Conservation (phyloP, 1,139 yeast genomes). For the Diutina mesorugosa region DNA sequence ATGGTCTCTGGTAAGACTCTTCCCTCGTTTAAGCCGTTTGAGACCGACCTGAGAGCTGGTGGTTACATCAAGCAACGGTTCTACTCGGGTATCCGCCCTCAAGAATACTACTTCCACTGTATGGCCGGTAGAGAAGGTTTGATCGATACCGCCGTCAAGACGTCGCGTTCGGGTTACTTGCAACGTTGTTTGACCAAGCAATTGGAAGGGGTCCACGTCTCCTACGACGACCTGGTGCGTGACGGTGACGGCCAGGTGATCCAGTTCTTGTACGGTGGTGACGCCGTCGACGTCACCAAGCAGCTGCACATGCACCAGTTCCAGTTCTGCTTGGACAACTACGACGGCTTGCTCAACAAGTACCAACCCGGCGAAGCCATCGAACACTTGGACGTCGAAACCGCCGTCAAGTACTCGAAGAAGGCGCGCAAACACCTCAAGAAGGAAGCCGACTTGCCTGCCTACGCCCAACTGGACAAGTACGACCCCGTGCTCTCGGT, state of each 20-base stretch:
- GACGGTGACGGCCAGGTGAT: slow-evolving; percentile 90
- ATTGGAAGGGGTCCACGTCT: slow-evolving; percentile 90
- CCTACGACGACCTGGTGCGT: slow-evolving; percentile 91
- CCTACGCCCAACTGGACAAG: slow-evolving; percentile 47
- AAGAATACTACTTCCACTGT: slow-evolving; percentile 98
- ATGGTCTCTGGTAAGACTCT: slow-evolving; percentile 98
- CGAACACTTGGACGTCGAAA: slow-evolving; percentile 67
- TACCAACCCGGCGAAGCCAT: slow-evolving; percentile 69
- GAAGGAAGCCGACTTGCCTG: slow-evolving; percentile 53
- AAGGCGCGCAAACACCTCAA: slow-evolving; percentile 65
- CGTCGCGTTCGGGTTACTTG: slow-evolving; percentile 95
- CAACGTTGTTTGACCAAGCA: slow-evolving; percentile 98
- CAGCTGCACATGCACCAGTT: slow-evolving; percentile 92
- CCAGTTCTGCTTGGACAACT: slow-evolving; percentile 85
- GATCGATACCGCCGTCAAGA: slow-evolving; percentile 98
- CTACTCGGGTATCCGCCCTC: slow-evolving; percentile 98
- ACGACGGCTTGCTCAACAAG: slow-evolving; percentile 72
- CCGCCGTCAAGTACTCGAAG: slow-evolving; percentile 71
- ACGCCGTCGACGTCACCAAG: slow-evolving; percentile 85
- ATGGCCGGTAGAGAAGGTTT: slow-evolving; percentile 99
- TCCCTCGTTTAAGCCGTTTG: slow-evolving; percentile 93
- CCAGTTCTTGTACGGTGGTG: slow-evolving; percentile 97
- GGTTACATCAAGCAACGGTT: slow-evolving; percentile 96
- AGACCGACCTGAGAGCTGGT: slow-evolving; percentile 96
- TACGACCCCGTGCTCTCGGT: slow-evolving; percentile 85